Conservation (phyloP, 148 eudicot species). For the Rhododendron molle region DNA sequence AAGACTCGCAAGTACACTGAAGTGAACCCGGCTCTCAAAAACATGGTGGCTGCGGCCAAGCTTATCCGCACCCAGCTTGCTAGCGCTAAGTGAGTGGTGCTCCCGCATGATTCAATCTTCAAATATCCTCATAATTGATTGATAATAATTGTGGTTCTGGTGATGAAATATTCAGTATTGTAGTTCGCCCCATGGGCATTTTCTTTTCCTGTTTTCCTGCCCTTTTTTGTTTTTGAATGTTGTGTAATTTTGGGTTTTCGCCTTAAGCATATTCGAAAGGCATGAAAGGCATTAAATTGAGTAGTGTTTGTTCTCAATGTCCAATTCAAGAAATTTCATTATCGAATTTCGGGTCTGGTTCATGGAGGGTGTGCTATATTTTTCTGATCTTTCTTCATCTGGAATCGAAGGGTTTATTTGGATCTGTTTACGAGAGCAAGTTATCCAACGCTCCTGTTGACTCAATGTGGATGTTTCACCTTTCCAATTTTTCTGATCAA, state of each 20-base stretch:
- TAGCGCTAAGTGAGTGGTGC: conserved; percentile 55
- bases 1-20: conserved; percentile 91
- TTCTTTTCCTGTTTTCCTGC: not conserved
- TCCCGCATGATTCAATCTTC: not conserved
- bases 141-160: conserved; percentile 6
- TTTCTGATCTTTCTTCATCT: not conserved
- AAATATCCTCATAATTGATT: not conserved
- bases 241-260: not conserved
- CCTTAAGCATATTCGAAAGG: conserved; percentile 3
- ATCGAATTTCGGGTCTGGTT: not conserved
- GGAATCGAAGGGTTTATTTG: not conserved
- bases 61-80: conserved; percentile 74
- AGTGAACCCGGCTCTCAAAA: conserved; percentile 73
- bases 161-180: not conserved
- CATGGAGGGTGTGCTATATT: not conserved
- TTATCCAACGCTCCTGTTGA: not conserved
- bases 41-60: conserved; percentile 92
- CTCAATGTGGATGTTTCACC: not conserved
- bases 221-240: not conserved
- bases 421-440: not conserved
- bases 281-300: not conserved
- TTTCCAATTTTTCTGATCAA: not conserved
- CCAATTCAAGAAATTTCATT: not conserved
- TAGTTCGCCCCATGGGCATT: not conserved
- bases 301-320: not conserved